Percentiles rank a stretch among this genome's conserved stretches.
These are phyloP conservation scores for Spizellomyces sp. DNA, from an alignment of 192 early-diverging fungal species.

Conservation along the genomic window DNA sequence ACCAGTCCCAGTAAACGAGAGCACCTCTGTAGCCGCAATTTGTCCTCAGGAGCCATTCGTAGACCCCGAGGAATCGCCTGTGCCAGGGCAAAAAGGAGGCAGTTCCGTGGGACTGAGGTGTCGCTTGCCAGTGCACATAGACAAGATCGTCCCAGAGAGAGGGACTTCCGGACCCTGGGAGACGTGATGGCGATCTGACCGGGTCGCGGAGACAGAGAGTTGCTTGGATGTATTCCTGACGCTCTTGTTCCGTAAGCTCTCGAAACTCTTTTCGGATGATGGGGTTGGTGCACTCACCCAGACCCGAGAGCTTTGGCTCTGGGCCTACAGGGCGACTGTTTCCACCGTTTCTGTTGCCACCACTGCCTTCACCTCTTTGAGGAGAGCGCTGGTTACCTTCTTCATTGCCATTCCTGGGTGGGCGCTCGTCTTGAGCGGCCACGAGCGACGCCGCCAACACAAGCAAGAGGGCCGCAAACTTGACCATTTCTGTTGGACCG, in stretches of 20 bases:
- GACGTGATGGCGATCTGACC: constrained; percentile 5
- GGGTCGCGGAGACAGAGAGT: constrained; percentile 18
- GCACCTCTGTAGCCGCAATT: constrained; percentile 25
- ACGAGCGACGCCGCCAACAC: too few relatives aligned
- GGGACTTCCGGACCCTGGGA: not conserved
- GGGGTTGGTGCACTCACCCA: constrained; percentile 19
- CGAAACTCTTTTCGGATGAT: constrained; percentile 28
- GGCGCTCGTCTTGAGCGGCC: too few relatives aligned
- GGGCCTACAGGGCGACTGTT: not conserved
- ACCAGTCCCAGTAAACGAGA: constrained; percentile 38
- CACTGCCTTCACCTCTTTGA: too few relatives aligned
- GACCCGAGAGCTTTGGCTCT: not conserved
- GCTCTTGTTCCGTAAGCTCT: constrained; percentile 22
- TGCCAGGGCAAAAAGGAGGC: constrained; percentile 49
- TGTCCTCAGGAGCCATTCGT: constrained; percentile 21
- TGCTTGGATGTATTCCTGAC: constrained; percentile 19
- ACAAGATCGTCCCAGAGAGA: constrained; percentile 34
- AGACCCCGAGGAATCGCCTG: constrained; percentile 29
- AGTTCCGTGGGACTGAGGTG: constrained; percentile 14
- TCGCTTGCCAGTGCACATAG: constrained; percentile 14
- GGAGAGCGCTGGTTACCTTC: too few relatives aligned
- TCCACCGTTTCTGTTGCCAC: too few relatives aligned
- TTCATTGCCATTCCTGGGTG: too few relatives aligned
- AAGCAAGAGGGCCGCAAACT: too few relatives aligned
- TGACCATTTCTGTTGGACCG: too few relatives aligned